phyloP scores from a whole-genome alignment of 2,329 filamentous ascomycete species.

The Mycosphaerella sp. region DNA sequence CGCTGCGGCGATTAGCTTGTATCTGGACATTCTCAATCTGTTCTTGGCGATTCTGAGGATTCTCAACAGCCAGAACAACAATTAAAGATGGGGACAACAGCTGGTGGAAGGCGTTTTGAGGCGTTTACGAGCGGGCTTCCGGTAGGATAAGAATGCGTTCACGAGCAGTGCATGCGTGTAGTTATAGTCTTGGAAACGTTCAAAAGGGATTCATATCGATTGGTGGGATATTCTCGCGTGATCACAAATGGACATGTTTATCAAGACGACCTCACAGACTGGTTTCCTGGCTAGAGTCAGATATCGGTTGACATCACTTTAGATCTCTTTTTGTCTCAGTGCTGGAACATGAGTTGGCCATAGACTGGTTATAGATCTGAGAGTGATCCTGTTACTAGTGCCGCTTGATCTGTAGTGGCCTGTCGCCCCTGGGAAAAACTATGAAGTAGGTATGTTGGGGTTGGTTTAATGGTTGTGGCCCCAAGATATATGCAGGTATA shows the following conservation, averaged over 20 bases:
- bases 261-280: no score
- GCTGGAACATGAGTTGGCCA: slow-evolving; percentile 8
- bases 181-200: slow-evolving; percentile 1
- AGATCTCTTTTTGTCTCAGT: slow-evolving; percentile 9
- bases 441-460: no score
- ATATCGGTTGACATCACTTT: slow-evolving; percentile 6
- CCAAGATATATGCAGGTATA: no score
- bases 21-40: slow-evolving; percentile 65
- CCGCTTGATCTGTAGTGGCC: no score
- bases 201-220: no score
- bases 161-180: slow-evolving; percentile 1
- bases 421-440: no score
- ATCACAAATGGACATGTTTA: no score
- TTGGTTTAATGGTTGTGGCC: no score
- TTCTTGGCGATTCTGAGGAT: slow-evolving; percentile 95
- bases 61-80: slow-evolving; percentile 90
- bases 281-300: background rate
- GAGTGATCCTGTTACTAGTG: no score
- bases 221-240: no score
- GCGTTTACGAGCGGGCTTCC: background rate
- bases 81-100: slow-evolving; percentile 48
- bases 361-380: background rate
- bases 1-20: slow-evolving; percentile 64
- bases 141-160: background rate
- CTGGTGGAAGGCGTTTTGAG: background rate